Evolutionary conservation across 1,284 basidiomycete genomes (phyloP), one percentile per base, ranked within the genome.

Genomic region (Laetiporus sulphureus): DNA sequence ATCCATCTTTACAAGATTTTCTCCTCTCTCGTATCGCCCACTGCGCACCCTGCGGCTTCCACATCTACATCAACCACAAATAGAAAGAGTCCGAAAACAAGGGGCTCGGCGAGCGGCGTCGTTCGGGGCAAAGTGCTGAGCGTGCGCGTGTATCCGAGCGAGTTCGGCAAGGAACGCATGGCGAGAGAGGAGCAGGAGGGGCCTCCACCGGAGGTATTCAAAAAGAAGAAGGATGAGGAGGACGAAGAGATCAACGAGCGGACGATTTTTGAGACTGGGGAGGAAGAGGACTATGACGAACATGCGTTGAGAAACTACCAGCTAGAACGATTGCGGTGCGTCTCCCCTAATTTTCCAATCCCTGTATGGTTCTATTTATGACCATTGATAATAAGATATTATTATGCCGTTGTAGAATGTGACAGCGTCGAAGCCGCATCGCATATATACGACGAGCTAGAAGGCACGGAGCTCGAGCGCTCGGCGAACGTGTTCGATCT

Each of bases 401-500:
- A 92, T 62, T 99, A 99, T 64, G 96, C 96, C 5, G 78, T 99
- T 35, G 84, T 93, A 1, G 90, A 90, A 35, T 98, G 93, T 60
- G 88, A 95, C 57, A 79, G 82, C 6, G 69, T 79, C 4, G 73
- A 82, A 24, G 77, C 91, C 2, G 91, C 95, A 1, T 72, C 77
- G 5, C 83, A 93, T 58, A 79, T 96, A 13, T 88, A 89, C 62
- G 67, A 76, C 39, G 92, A 98, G 60, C 75, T 97, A 27, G 89
- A 98, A 51, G 93, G 92, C 12, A 91, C 95, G 3, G 96, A 99
- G 62, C 79, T 99, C 35, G 96, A 99, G 63, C 83, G 91, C 21
- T 97, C 95, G 0, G 96, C 96, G 4, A 99, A 99, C 61, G 75
- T 97, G 8, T 89, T 99, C 52, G 91, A 99, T 57, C 67, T 99